Base-by-base conservation (phyloP, 768 basidiomycete genomes). In the Coprinellus micaceus region DNA sequence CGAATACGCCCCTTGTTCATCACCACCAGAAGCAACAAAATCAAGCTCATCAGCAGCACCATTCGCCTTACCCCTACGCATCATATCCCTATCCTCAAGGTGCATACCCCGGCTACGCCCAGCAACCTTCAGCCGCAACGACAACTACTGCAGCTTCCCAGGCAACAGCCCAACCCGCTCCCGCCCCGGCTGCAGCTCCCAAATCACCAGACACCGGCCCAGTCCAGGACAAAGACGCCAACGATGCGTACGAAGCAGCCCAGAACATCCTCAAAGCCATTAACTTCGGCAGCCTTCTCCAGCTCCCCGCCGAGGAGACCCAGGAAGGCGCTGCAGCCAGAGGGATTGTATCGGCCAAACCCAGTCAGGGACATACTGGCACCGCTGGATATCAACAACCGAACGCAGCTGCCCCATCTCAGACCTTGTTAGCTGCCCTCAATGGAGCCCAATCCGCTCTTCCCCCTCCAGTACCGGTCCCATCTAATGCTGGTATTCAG, bases 211-310 rank as follows among this genome's bases (percentile, higher is more conserved):
- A 75, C 48, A 66, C 62, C 56, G 10, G 74, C 64, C 15, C 76
- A 79, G 45, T 74, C n/a, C 75, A 43, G 17, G 49, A 51, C 15
- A 57, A 53, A 10, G 47, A 52, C 11, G 56, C 51, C 22, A 57
- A 74, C 57, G 84, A 87, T 57, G 85, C 86, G 12, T 89, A 87
- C 79, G 83, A 88, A 64, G 88, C 88, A 0, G 88, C 88, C 7
- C 86, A 89, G 63, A 86, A 81, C 59, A 90, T 90, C 46, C 75
- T 90, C 52, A 82, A 85, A 62, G 88, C 87, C 2, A 88, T 90
- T 70, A 88, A 89, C 66, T 88, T 89, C 63, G 83, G 82, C 3
- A 73, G 71, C 21, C 67, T 86, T 25, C 68, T 81, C 26, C 75
- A 79, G 53, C 58, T 80, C 46, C 65, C 77, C 12, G 57, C 66